Evolutionary conservation across 257 asterid species (phyloP), one percentile per base, ranked within the genome.

Genomic region (Handroanthus guayacan): DNA sequence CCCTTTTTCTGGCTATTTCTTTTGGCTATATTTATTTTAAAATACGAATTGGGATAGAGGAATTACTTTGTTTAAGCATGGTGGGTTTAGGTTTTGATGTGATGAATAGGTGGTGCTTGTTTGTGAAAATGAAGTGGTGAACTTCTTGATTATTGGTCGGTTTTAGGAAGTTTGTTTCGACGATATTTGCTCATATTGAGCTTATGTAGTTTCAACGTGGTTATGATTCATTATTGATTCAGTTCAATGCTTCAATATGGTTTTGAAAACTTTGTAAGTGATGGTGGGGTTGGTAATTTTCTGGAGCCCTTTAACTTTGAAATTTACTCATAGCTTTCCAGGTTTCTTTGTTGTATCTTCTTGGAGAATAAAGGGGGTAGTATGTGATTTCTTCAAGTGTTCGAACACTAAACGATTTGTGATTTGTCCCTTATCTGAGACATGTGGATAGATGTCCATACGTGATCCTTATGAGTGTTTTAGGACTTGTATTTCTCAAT

Each of bases 121-220:
- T 25, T 5, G 41, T 14, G 11, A 47, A 11, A 10, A 10, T 10
- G 50, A 51, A 69, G 36, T 16, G 16, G 36, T 51, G 55, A 36
- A 25, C 48, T 70, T 51, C 6, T 78, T 55, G 67, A 70, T 58
- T 52, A 16, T 2, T 38, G 16, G 52, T 36, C 64, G 63, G 45
- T 52, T 5, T 62, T 51, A 8, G 74, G 75, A n/a, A 14, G 37
- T 5, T 7, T 57, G 14, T 55, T 13, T 4, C 16, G 25, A 31
- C 55, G 36, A 7, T 5, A 14, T 38, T 16, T 67, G 69, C 25
- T 16, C 45, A 25, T 43, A 16, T 66, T 76, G 75, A 18, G 57
- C 14, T 69, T 3, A 13, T 58, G 36, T 62, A 18, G 47, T 67
- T 57, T 43, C 20, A 43, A 13, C 12, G 48, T 14, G 55, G 48